phyloP scores from a whole-genome alignment of 257 asterid genomes.

The Solanum rostratum region DNA sequence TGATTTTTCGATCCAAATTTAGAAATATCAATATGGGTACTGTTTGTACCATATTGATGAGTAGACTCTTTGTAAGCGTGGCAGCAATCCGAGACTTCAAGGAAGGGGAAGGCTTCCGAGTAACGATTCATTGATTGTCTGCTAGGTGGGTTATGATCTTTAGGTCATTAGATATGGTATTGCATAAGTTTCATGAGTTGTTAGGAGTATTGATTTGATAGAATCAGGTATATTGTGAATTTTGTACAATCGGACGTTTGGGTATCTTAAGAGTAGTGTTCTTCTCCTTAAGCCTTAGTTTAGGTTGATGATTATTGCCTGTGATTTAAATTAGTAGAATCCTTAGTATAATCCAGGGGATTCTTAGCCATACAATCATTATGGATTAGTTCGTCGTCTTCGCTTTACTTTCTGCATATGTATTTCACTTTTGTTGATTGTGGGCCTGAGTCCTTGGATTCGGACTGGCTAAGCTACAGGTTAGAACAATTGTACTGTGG shows the following conservation, averaged over 20 bases:
- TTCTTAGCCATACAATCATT: neutral
- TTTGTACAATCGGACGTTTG: neutral
- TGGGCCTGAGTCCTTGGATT: neutral
- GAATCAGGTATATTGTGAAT: neutral
- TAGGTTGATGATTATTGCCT: neutral
- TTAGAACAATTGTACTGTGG: neutral
- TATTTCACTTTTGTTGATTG: neutral
- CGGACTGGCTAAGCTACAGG: neutral
- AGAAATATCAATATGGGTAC: neutral
- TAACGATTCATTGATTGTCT: neutral
- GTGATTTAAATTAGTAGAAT: neutral
- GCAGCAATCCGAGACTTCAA: neutral
- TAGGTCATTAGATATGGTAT: neutral
- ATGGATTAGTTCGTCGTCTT: too few species aligned
- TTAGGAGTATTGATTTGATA: neutral
- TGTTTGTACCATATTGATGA: neutral
- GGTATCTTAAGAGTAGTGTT: neutral
- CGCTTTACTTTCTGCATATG: neutral
- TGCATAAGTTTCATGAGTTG: neutral
- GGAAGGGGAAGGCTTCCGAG: neutral
- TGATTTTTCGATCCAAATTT: neutral
- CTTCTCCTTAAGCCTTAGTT: neutral
- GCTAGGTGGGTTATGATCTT: neutral
- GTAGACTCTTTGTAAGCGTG: neutral
- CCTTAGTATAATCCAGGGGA: neutral